phyloP scores from a whole-genome alignment of 2,329 filamentous ascomycete genomes.

The Colletotrichum sp. region DNA sequence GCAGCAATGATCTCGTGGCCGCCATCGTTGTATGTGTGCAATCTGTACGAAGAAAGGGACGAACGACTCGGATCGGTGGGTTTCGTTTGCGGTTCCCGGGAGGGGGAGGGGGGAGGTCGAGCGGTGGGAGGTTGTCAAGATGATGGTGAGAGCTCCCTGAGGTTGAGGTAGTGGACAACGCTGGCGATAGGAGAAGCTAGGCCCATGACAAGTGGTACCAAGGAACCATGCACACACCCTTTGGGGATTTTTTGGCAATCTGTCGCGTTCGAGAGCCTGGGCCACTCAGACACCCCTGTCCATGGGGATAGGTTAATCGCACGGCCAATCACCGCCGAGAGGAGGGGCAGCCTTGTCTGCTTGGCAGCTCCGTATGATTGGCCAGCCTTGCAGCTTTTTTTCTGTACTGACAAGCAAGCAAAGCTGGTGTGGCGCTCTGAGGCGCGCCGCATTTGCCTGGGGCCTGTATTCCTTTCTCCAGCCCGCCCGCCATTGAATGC shows the following conservation, averaged over 20 bases:
- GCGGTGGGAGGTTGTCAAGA: conserved; percentile 2
- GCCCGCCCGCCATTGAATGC: conserved; percentile 2
- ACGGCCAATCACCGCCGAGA: background rate
- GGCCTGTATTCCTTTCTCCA: background rate
- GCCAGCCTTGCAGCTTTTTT: conserved; percentile 19
- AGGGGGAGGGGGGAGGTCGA: conserved; percentile 48
- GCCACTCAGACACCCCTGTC: conserved; percentile 9
- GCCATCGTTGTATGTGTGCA: conserved; percentile 49
- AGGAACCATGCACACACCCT: background rate
- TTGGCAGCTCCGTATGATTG: background rate
- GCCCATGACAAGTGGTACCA: background rate
- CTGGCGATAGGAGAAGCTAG: conserved; percentile 19
- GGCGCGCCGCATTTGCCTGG: background rate
- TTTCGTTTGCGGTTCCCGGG: background rate
- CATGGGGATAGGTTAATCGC: background rate
- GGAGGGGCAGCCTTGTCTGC: background rate
- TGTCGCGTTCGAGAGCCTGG: conserved; percentile 24
- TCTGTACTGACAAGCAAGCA: background rate
- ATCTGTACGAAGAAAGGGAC: background rate
- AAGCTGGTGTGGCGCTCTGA: conserved; percentile 2
- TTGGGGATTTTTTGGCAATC: conserved; percentile 25
- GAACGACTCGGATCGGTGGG: background rate
- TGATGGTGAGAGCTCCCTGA: conserved; percentile 16
- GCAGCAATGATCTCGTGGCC: conserved; percentile 56
- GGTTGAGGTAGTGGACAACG: background rate